phyloP scores from a whole-genome alignment of 2,329 filamentous ascomycete species.

The Verticillium albo-atrum region DNA sequence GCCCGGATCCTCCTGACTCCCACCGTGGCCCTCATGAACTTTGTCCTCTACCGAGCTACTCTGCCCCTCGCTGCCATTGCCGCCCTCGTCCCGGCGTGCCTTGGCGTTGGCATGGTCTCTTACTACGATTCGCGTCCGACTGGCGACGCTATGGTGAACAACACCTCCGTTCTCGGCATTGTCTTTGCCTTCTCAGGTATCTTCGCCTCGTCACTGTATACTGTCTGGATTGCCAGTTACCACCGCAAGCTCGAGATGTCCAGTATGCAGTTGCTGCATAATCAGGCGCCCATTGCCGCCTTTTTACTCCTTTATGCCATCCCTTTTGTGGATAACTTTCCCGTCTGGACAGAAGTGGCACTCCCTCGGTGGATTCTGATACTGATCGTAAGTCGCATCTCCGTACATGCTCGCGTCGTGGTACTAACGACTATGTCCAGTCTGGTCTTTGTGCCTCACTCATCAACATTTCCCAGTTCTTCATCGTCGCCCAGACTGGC shows the following conservation, averaged over 20 bases:
- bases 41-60: constrained; percentile 51
- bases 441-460: constrained; percentile 59
- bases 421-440: constrained; percentile 27
- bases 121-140: constrained; percentile 61
- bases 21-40: constrained; percentile 61
- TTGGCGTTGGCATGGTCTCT: constrained; percentile 61
- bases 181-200: constrained; percentile 61
- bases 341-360: constrained; percentile 47
- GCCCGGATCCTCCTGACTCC: constrained; percentile 64
- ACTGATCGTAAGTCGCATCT: constrained; percentile 40
- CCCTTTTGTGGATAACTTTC: constrained; percentile 61
- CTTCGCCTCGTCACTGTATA: constrained; percentile 62
- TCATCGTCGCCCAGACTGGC: constrained; percentile 57
- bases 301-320: constrained; percentile 62
- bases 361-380: constrained; percentile 54
- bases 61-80: constrained; percentile 50
- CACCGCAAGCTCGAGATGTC: constrained; percentile 61
- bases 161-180: constrained; percentile 55
- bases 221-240: constrained; percentile 63
- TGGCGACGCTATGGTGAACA: constrained; percentile 43
- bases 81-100: constrained; percentile 56
- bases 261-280: constrained; percentile 66
- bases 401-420: not conserved
- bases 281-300: constrained; percentile 60
- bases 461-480: constrained; percentile 62